Base-by-base conservation (phyloP, 805 yeast genomes). In the Candida adriatica region DNA sequence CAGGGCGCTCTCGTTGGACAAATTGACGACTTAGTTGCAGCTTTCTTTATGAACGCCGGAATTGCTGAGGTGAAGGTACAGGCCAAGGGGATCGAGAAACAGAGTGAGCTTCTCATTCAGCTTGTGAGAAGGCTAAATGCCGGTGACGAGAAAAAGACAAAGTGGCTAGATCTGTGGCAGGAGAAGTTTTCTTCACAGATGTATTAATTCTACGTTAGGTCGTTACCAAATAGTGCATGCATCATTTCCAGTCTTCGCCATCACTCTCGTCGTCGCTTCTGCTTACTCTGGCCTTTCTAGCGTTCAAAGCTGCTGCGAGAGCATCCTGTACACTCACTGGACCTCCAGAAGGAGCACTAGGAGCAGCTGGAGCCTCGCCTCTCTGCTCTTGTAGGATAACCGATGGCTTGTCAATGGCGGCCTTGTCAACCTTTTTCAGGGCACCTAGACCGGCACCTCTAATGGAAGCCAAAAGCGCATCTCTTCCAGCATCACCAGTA, bases 191-290 rank as follows among this genome's bases (percentile, higher is more conserved):
- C 30, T 22, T 8, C 22, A 19, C 11, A 19, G 22, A 19, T 8
- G 11, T 19, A 8, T 19, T 19, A 19, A 19, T 19, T 8, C 22
- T 8, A 19, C 11, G 22, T 11, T 19, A 19, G 22, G 11, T 19
- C 8, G 22, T 19, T 19, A 8, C 10, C 8, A 19, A 19, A 8
- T 8, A 16, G n/a, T 9, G 19, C 14, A 13, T 13, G 13, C 4
- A 13, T 18, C 8, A 8, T 45, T 42, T 72, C 86, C 86, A 79
- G 32, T 85, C 95, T 33, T 73, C 79, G 15, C 72, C 79, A 38
- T 82, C 88, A 42, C 82, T 92, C 45, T 83, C 94, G 38, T 81
- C 92, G 42, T 86, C 95, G 43, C 86, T 77, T 13, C 68, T 73
- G 2, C 83, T 70, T 6, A 90, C 94, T 55, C 85, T 86, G 14